A percentile compares a stretch with the other conserved stretches of the same genome.
phyloP scores from a whole-genome alignment of 148 eudicot genomes.

The Amaranthus hypochondriacus region DNA sequence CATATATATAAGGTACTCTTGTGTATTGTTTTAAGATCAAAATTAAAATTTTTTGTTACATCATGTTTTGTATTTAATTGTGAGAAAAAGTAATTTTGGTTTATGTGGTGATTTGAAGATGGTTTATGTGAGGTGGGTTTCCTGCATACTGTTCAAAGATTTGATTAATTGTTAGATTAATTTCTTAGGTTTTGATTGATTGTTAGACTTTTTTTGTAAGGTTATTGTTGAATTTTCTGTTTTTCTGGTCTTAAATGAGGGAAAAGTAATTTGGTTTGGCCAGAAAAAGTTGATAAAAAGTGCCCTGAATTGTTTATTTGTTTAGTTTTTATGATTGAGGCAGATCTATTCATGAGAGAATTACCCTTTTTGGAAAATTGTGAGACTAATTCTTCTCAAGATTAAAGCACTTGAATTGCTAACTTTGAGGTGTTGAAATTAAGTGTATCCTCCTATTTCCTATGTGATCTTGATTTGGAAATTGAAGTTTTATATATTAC shows the following conservation, averaged over 20 bases:
- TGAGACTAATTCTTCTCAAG: constrained; percentile 3
- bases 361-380: constrained; percentile 6
- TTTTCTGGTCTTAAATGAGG: background rate
- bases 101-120: background rate
- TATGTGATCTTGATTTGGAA: background rate
- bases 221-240: background rate
- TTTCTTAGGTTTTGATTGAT: too few relatives aligned
- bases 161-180: too few relatives aligned
- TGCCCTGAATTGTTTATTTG: background rate
- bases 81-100: background rate
- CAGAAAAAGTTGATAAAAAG: background rate
- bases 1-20: background rate
- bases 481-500: background rate
- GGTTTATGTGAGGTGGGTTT: background rate
- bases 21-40: background rate
- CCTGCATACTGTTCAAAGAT: too few relatives aligned
- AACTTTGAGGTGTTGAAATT: constrained; percentile 1
- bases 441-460: background rate
- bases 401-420: background rate
- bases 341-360: constrained; percentile 17
- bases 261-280: constrained; percentile 6
- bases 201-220: too few relatives aligned
- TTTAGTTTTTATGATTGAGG: constrained; percentile 6
- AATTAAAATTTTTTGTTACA: background rate
- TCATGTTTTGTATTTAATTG: background rate